Percentiles rank a stretch among this genome's conserved stretches.
phyloP scores from a whole-genome alignment of 2,329 filamentous ascomycete genomes.

The Aspergillus sp. region DNA sequence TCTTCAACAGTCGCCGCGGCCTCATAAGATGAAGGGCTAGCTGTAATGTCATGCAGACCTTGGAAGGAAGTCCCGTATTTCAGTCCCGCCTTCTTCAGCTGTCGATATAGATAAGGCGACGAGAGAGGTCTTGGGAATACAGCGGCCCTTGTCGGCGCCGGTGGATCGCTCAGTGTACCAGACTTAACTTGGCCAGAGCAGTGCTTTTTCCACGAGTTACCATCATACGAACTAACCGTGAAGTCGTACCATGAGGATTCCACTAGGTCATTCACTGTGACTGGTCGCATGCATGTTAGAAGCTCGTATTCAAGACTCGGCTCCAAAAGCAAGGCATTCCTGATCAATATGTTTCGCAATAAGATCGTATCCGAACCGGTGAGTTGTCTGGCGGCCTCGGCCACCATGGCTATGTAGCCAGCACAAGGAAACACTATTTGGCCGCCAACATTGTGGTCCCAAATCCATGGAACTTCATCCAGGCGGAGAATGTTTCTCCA shows the following conservation, averaged over 20 bases:
- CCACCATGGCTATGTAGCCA: constrained; percentile 13
- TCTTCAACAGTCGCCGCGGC: constrained; percentile 5
- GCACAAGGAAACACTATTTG: constrained; percentile 11
- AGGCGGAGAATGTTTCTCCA: constrained; percentile 51
- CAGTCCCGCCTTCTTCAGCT: constrained; percentile 10
- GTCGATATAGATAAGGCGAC: constrained; percentile 7
- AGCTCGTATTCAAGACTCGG: constrained; percentile 13
- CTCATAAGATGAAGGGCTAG: not conserved
- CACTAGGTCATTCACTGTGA: not conserved
- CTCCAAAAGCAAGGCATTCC: constrained; percentile 1
- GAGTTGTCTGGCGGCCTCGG: constrained; percentile 13
- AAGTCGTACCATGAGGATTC: constrained; percentile 20
- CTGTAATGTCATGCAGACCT: constrained; percentile 15
- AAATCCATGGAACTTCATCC: constrained; percentile 17
- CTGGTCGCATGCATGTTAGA: constrained; percentile 14
- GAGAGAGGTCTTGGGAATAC: not conserved
- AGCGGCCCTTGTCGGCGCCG: not conserved
- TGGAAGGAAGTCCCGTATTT: constrained; percentile 14
- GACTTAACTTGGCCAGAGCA: constrained; percentile 12
- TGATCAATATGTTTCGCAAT: not conserved
- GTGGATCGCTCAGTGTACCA: not conserved
- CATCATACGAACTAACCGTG: constrained; percentile 9
- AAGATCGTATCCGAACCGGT: constrained; percentile 3
- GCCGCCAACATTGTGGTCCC: constrained; percentile 12
- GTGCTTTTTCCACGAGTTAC: constrained; percentile 10